Percentiles rank a stretch among this genome's conserved stretches.
Conservation (phyloP, 2,329 filamentous ascomycete species). For the Ophiognomonia clavigignenti-juglandacearum region DNA sequence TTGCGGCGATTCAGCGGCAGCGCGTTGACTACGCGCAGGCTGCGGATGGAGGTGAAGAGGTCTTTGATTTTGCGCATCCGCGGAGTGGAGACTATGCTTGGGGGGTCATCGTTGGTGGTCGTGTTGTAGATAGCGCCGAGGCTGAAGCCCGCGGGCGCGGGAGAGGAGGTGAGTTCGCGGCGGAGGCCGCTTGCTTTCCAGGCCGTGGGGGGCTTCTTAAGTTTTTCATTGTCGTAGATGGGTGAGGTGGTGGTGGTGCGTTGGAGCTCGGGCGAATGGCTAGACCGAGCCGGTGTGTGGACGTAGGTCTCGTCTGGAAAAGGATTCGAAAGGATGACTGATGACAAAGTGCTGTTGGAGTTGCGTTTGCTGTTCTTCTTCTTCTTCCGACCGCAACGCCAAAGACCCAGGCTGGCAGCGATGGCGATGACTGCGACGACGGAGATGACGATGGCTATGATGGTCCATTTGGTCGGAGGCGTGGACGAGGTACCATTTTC, state of each 20-base stretch:
- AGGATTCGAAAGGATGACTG: neutral
- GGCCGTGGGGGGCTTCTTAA: slow-evolving; percentile 5
- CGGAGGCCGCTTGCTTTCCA: slow-evolving; percentile 12
- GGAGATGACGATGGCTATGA: slow-evolving; percentile 41
- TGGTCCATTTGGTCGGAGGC: slow-evolving; percentile 24
- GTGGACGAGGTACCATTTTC: slow-evolving; percentile 1
- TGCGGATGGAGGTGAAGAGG: slow-evolving; percentile 13
- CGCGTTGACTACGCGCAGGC: slow-evolving; percentile 11
- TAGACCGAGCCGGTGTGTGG: slow-evolving; percentile 1
- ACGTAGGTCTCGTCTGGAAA: neutral
- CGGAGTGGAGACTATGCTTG: neutral
- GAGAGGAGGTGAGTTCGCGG: slow-evolving; percentile 6
- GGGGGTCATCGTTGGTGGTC: neutral
- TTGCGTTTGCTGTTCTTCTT: slow-evolving; percentile 7
- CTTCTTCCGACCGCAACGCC: slow-evolving; percentile 24
- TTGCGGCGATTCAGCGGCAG: slow-evolving; percentile 19
- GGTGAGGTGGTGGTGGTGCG: neutral
- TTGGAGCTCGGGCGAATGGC: neutral
- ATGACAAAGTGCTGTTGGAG: slow-evolving; percentile 11
- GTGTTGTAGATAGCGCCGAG: slow-evolving; percentile 1
- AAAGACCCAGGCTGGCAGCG: slow-evolving; percentile 26
- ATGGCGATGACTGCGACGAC: slow-evolving; percentile 32
- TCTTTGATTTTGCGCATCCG: slow-evolving; percentile 4
- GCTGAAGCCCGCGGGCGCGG: neutral
- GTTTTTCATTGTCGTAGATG: slow-evolving; percentile 7